Evolutionary conservation across 108 stramenopile genomes (phyloP).

Genomic region (Skeletonema marinoi): DNA sequence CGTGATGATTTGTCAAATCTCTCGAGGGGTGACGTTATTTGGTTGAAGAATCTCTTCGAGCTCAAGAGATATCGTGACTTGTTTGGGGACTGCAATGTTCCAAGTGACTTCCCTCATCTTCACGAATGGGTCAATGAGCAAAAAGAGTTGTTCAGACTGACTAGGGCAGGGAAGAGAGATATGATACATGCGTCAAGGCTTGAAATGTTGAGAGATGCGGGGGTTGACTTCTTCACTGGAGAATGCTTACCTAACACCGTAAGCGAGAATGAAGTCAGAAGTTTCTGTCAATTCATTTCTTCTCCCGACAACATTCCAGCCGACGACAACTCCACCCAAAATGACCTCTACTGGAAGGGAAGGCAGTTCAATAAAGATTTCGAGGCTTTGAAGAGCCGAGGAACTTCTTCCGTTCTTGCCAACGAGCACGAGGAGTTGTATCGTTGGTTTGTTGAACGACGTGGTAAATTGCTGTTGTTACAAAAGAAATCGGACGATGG

Average conservation of each 20-base stretch:
- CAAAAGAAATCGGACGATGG: conserved; percentile 3
- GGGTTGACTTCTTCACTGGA: conserved; percentile 42
- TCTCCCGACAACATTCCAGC: conserved; percentile 17
- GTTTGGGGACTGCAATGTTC: conserved; percentile 43
- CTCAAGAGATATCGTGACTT: conserved; percentile 30
- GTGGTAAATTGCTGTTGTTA: conserved; percentile 12
- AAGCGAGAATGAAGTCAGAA: conserved; percentile 1
- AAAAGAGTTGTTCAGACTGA: conserved; percentile 26
- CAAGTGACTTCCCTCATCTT: conserved; percentile 40
- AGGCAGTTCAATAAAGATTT: conserved; percentile 3
- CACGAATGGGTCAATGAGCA: conserved; percentile 36
- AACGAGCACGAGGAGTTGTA: conserved; percentile 32
- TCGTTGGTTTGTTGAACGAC: conserved; percentile 36
- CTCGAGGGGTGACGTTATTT: conserved; percentile 33
- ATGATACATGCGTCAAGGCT: conserved; percentile 30
- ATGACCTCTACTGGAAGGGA: conserved; percentile 12
- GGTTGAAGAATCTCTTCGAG: conserved; percentile 34
- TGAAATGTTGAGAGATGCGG: conserved; percentile 37
- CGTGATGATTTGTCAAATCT: conserved; percentile 40
- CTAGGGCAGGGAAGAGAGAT: conserved; percentile 25
- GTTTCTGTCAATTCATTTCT: conserved; percentile 16
- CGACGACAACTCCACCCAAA: background rate
- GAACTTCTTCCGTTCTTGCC: conserved; percentile 24
- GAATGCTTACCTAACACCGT: conserved; percentile 28
- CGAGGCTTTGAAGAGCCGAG: conserved; percentile 6